Percentiles rank a stretch among this genome's conserved stretches.
These are phyloP conservation scores for Backusella sp. DNA, from an alignment of 192 early-diverging fungal genomes.

Conservation along the genomic window DNA sequence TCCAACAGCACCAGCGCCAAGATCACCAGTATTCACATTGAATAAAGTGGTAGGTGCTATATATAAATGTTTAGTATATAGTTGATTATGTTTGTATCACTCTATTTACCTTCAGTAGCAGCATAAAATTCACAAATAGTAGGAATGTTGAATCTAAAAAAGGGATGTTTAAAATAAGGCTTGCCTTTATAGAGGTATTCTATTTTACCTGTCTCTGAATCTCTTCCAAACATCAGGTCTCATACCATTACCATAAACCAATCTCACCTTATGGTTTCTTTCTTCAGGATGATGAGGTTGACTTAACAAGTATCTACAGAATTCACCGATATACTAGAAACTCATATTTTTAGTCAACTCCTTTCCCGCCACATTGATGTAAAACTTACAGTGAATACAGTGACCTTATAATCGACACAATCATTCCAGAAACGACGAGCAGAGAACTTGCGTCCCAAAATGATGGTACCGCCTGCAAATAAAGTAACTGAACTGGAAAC, in stretches of 20 bases:
- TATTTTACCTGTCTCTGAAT: slow-evolving; percentile 45
- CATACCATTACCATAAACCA: slow-evolving; percentile 70
- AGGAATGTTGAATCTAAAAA: slow-evolving; percentile 52
- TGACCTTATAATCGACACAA: slow-evolving; percentile 43
- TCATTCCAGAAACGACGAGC: slow-evolving; percentile 51
- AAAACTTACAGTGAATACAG: slow-evolving; percentile 39
- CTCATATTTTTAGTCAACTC: too few relatives aligned
- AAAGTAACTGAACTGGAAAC: slow-evolving; percentile 29
- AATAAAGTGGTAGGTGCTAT: slow-evolving; percentile 39
- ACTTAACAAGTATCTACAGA: slow-evolving; percentile 62
- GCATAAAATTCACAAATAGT: slow-evolving; percentile 68
- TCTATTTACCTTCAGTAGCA: slow-evolving; percentile 59
- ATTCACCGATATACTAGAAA: slow-evolving; percentile 66
- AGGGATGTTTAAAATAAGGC: too few relatives aligned
- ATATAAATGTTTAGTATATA: background rate
- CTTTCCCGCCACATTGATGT: background rate
- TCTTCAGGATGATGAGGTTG: slow-evolving; percentile 49
- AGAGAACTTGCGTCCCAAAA: slow-evolving; percentile 58
- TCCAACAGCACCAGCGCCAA: slow-evolving; percentile 66
- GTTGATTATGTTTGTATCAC: background rate
- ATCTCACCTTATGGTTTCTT: slow-evolving; percentile 49
- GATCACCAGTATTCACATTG: slow-evolving; percentile 41
- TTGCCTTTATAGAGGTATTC: background rate
- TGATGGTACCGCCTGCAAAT: slow-evolving; percentile 41
- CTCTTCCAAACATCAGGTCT: slow-evolving; percentile 63